A percentile compares a stretch with the other conserved stretches of the same genome.
Conservation (phyloP, 1,284 basidiomycete genomes). For the Ceratobasidium sp. region DNA sequence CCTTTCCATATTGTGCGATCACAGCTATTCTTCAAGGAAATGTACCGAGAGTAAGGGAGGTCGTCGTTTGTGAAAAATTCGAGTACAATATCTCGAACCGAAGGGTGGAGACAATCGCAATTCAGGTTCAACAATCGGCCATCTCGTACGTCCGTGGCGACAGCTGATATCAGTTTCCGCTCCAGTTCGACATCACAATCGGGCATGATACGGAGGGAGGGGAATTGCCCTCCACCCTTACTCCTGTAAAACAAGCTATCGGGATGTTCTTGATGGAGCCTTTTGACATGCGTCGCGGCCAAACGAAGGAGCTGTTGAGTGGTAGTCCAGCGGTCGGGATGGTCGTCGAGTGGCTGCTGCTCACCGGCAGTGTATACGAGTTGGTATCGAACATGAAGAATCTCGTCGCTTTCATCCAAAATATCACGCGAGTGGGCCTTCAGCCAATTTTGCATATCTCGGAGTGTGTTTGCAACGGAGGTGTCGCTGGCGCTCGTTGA, state of each 20-base stretch:
- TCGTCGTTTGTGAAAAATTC: conserved; percentile 47
- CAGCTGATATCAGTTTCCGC: not conserved
- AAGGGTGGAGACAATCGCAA: conserved; percentile 39
- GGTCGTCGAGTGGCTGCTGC: conserved; percentile 53
- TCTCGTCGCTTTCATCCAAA: conserved; percentile 62
- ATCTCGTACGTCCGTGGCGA: conserved; percentile 47
- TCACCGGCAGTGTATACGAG: conserved; percentile 56
- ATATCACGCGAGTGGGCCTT: conserved; percentile 53
- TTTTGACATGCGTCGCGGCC: conserved; percentile 43
- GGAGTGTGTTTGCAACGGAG: conserved; percentile 37
- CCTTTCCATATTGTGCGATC: conserved; percentile 47
- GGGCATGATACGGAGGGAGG: conserved; percentile 50
- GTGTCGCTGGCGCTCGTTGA: conserved; percentile 22
- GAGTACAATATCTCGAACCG: conserved; percentile 44
- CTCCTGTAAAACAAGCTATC: conserved; percentile 44
- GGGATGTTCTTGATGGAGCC: conserved; percentile 25
- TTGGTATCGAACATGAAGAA: conserved; percentile 58
- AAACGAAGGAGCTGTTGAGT: conserved; percentile 54
- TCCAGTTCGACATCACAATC: not conserved
- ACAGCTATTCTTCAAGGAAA: not conserved
- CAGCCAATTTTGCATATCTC: conserved; percentile 52
- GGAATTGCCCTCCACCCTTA: conserved; percentile 47
- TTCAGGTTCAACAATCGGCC: conserved; percentile 44
- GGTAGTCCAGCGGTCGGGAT: conserved; percentile 57
- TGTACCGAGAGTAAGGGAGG: not conserved